phyloP scores from a whole-genome alignment of 371 early-diverging fungal species.

The Fennellomyces sp. region DNA sequence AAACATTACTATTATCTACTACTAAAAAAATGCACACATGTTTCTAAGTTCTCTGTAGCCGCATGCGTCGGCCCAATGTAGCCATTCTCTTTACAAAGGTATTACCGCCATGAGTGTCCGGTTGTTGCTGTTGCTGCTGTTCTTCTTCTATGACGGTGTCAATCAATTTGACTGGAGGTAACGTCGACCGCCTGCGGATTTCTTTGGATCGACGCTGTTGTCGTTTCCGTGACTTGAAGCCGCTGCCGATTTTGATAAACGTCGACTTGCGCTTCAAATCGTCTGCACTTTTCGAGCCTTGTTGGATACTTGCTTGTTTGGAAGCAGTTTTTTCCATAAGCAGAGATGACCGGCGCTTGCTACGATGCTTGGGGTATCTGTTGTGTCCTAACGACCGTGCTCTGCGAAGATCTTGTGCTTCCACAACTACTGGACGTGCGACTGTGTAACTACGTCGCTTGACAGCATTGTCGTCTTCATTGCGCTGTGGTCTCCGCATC shows the following conservation, averaged over 20 bases:
- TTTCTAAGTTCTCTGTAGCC: slow-evolving; percentile 18
- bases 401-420: slow-evolving; percentile 25
- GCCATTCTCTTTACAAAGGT: slow-evolving; percentile 47
- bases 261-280: slow-evolving; percentile 22
- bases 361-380: slow-evolving; percentile 23
- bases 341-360: slow-evolving; percentile 34
- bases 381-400: slow-evolving; percentile 22
- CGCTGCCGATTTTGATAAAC: slow-evolving; percentile 43
- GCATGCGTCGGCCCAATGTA: slow-evolving; percentile 33
- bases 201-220: slow-evolving; percentile 3
- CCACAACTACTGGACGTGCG: slow-evolving; percentile 21
- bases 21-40: no score
- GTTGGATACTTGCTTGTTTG: slow-evolving; percentile 29
- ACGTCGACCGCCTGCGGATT: background rate
- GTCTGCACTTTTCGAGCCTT: slow-evolving; percentile 6
- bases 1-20: background rate
- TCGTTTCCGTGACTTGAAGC: slow-evolving; percentile 10
- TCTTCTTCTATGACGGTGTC: background rate
- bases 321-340: slow-evolving; percentile 41
- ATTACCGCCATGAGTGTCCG: background rate
- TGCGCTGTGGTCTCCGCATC: background rate
- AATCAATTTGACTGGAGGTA: background rate
- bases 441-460: slow-evolving; percentile 26
- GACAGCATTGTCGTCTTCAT: slow-evolving; percentile 1
- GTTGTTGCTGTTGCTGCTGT: slow-evolving; percentile 4